Evolutionary conservation across 495 filamentous ascomycete species (phyloP).

Genomic region (Chaetomium tenue): DNA sequence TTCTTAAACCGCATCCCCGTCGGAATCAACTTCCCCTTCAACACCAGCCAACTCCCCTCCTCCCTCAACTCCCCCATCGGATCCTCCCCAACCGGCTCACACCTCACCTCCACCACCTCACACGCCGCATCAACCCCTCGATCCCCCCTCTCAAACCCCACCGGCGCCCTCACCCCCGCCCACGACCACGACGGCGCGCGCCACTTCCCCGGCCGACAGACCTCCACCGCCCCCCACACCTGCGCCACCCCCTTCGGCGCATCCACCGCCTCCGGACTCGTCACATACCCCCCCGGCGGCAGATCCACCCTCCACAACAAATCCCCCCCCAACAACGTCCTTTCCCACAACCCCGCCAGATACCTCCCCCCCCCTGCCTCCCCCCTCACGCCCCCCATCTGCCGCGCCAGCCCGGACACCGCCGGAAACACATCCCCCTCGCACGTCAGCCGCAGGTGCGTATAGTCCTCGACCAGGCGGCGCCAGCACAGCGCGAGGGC

Average conservation of each 20-base stretch:
- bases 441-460: slow-evolving; percentile 12
- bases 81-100: slow-evolving; percentile 15
- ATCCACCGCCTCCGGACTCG: not conserved
- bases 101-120: slow-evolving; percentile 17
- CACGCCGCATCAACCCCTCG: slow-evolving; percentile 11
- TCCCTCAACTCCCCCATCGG: slow-evolving; percentile 19
- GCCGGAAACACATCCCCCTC: slow-evolving; percentile 28
- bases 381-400: not conserved
- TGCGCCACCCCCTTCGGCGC: not conserved
- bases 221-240: not conserved
- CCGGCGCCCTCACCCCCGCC: slow-evolving; percentile 16
- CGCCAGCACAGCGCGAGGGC: slow-evolving; percentile 14
- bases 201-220: slow-evolving; percentile 12
- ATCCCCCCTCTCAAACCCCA: slow-evolving; percentile 4
- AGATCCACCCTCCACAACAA: slow-evolving; percentile 19
- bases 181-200: slow-evolving; percentile 33
- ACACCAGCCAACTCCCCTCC: slow-evolving; percentile 12
- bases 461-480: slow-evolving; percentile 24
- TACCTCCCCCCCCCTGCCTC: not conserved
- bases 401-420: slow-evolving; percentile 20
- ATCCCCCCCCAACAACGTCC: slow-evolving; percentile 7
- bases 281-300: not conserved
- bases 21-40: slow-evolving; percentile 13
- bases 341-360: slow-evolving; percentile 24
- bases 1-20: slow-evolving; percentile 8